phyloP scores from a whole-genome alignment of 2,329 filamentous ascomycete species.

The Pseudogymnoascus verrucosus region DNA sequence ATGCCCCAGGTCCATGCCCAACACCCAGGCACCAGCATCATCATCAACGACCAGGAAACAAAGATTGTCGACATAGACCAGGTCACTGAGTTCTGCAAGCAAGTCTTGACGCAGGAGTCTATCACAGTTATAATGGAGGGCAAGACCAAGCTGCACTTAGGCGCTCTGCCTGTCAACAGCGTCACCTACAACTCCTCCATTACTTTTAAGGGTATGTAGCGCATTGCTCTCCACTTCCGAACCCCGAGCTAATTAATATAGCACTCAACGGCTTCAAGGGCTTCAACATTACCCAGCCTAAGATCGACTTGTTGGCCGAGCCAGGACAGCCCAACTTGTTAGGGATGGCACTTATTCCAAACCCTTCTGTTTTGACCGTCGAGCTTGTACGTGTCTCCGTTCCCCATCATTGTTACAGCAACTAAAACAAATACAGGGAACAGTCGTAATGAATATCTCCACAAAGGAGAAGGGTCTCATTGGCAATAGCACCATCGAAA shows the following conservation, averaged over 20 bases:
- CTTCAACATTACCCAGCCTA: constrained; percentile 41
- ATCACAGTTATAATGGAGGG: constrained; percentile 43
- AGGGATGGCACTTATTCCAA: constrained; percentile 48
- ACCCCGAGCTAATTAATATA: constrained; percentile 23
- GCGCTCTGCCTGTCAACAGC: constrained; percentile 38
- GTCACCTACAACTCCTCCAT: constrained; percentile 49
- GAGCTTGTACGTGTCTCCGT: constrained; percentile 34
- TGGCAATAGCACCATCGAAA: constrained; percentile 40
- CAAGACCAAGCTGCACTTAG: constrained; percentile 42
- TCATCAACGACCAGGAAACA: constrained; percentile 39
- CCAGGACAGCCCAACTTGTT: constrained; percentile 44
- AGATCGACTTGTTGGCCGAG: constrained; percentile 32
- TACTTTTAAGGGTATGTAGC: constrained; percentile 43
- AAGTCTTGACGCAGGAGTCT: constrained; percentile 40
- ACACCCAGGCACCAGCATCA: constrained; percentile 29
- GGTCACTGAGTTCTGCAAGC: constrained; percentile 41
- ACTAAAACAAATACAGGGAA: constrained; percentile 32
- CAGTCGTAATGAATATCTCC: constrained; percentile 46
- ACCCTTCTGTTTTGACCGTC: constrained; percentile 50
- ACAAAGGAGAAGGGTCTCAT: constrained; percentile 33
- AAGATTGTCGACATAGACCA: constrained; percentile 35
- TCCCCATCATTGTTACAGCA: background rate
- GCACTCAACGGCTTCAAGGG: constrained; percentile 49
- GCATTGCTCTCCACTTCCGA: background rate
- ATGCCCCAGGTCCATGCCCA: constrained; percentile 26